phyloP scores from a whole-genome alignment of 148 eudicot species.

The Heliamphora exappendiculata region DNA sequence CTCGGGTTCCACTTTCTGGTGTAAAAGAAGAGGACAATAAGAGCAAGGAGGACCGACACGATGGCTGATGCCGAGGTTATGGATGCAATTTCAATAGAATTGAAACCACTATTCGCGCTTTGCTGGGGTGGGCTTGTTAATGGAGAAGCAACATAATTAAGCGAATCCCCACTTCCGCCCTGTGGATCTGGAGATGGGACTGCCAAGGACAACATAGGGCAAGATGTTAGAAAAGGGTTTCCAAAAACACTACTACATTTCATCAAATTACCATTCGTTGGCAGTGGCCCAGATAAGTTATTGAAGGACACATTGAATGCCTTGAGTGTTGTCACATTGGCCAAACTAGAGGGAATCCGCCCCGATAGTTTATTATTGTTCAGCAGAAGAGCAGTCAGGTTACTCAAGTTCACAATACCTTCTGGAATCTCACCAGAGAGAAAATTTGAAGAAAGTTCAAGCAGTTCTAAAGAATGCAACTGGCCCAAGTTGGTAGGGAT shows the following conservation, averaged over 20 bases:
- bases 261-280: constrained; percentile 20
- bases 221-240: constrained; percentile 35
- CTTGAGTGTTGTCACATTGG: constrained; percentile 25
- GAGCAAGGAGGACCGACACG: constrained; percentile 44
- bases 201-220: constrained; percentile 22
- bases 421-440: constrained; percentile 42
- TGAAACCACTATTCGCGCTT: constrained; percentile 16
- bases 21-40: constrained; percentile 34
- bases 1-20: constrained; percentile 37
- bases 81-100: constrained; percentile 44
- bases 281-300: constrained; percentile 36
- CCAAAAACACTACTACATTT: constrained; percentile 37
- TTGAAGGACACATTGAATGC: constrained; percentile 41
- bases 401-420: constrained; percentile 29
- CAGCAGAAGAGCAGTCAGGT: constrained; percentile 34
- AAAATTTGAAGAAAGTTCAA: constrained; percentile 38
- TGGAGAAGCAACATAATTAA: constrained; percentile 18
- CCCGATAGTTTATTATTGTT: constrained; percentile 41
- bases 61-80: constrained; percentile 48
- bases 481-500: constrained; percentile 36
- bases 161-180: constrained; percentile 12
- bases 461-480: constrained; percentile 38
- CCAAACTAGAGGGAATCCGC: constrained; percentile 33
- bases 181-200: constrained; percentile 29
- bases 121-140: constrained; percentile 12